phyloP scores from a whole-genome alignment of 2,329 filamentous ascomycete species.

The Trichophyton rubrum region DNA sequence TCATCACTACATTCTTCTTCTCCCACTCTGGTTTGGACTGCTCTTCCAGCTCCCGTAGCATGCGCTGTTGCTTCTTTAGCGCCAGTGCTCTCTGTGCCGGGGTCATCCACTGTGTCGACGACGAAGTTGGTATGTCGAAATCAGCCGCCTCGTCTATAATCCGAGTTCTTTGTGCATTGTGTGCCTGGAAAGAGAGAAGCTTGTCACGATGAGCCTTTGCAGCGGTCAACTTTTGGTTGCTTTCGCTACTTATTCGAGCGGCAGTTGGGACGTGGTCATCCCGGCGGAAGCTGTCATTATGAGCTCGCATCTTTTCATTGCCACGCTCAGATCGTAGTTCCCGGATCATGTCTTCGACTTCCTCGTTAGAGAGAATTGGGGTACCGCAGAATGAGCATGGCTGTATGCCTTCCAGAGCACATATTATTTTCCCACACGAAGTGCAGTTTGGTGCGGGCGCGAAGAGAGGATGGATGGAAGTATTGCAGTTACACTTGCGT shows the following conservation, averaged over 20 bases:
- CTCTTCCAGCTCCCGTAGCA: conserved; percentile 77
- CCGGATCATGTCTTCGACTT: conserved; percentile 74
- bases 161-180: conserved; percentile 72
- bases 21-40: conserved; percentile 75
- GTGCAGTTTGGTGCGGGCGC: conserved; percentile 88
- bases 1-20: conserved; percentile 71
- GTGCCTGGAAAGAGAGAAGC: conserved; percentile 67
- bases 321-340: conserved; percentile 77
- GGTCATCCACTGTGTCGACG: conserved; percentile 67
- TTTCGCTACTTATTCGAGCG: conserved; percentile 16
- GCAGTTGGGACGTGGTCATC: conserved; percentile 27
- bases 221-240: conserved; percentile 48
- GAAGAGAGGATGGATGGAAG: conserved; percentile 72
- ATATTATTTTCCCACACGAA: conserved; percentile 87
- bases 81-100: conserved; percentile 72
- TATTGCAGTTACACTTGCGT: conserved; percentile 75
- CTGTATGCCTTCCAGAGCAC: conserved; percentile 82
- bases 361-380: conserved; percentile 56
- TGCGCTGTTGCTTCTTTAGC: conserved; percentile 72
- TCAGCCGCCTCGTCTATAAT: conserved; percentile 77
- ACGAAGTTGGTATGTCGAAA: conserved; percentile 49
- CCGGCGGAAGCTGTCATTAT: conserved; percentile 45
- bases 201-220: conserved; percentile 70
- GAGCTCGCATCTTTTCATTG: conserved; percentile 69
- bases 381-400: conserved; percentile 84